Evolutionary conservation across 495 filamentous ascomycete genomes (phyloP), one percentile per base, ranked within the genome.

Genomic region (Podospora appendiculata): DNA sequence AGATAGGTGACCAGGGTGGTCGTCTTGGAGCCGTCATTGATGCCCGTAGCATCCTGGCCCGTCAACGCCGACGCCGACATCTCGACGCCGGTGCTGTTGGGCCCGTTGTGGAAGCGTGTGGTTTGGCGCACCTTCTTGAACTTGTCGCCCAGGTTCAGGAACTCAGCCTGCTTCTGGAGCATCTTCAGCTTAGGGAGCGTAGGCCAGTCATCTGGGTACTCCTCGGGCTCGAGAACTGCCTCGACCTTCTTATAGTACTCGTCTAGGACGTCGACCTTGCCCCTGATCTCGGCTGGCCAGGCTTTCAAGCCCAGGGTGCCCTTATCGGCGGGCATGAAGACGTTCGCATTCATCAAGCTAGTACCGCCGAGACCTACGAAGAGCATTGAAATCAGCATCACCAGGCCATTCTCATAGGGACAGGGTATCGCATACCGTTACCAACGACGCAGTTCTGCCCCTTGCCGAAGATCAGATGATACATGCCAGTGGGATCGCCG

Each of bases 11-110:
- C 80, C 4, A 85, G 67, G 3, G 80, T 80, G 12, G 77, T 81
- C 18, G 73, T 82, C 63, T 88, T 88, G 32, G 78, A 83, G 4
- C 82, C 81, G 58, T 87, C 84, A 55, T 87, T 86, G 48, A 86
- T 58, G 4, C 83, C 83, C 0, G 83, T 86, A 36, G 56, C 63
- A 50, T 87, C 83, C 57, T 82, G 78, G 3, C 84, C 83, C 0
- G 82, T 79, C 38, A 83, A 64, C 5, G 68, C 70, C 5, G 79
- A 82, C 17, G 78, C 71, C 38, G 73, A 68, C 83, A 87, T 84
- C 48, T 78, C 67, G 32, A 87, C 78, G 34, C 82, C 83, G 25
- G 70, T 76, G 56, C 71, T 79, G 54, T 87, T 86, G 16, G 74
- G 74, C 1, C 80, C 80, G 50, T 78, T 70, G 9, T 57, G 58